Evolutionary conservation across 352 stramenopile species (phyloP).

Genomic region (Globisporangium polare): DNA sequence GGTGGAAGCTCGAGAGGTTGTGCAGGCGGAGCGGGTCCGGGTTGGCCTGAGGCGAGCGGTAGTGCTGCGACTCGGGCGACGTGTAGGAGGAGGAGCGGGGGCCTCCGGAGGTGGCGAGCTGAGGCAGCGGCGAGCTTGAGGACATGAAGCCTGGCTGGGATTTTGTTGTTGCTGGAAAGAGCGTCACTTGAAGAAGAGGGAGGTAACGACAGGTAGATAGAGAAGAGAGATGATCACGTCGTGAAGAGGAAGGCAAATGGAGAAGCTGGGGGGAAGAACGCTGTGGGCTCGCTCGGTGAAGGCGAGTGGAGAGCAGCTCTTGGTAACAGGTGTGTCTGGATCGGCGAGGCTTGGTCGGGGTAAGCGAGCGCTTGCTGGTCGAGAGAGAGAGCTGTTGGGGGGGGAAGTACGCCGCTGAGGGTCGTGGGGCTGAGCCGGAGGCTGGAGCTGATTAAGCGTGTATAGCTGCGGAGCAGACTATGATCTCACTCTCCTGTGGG

Average conservation of each 20-base stretch:
- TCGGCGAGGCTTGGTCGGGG: neutral
- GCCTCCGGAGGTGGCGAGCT: slow-evolving; percentile 31
- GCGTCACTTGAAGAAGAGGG: neutral
- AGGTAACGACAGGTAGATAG: slow-evolving; percentile 16
- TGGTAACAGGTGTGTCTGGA: slow-evolving; percentile 15
- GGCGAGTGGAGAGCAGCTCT: slow-evolving; percentile 6
- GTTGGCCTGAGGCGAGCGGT: slow-evolving; percentile 27
- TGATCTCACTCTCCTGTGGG: slow-evolving; percentile 24
- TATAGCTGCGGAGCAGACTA: slow-evolving; percentile 26
- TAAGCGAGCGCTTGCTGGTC: neutral
- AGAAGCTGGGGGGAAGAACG: neutral
- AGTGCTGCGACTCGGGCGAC: slow-evolving; percentile 22
- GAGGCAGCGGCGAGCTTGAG: slow-evolving; percentile 24
- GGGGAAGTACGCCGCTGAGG: slow-evolving; percentile 21
- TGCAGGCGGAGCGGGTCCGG: slow-evolving; percentile 14
- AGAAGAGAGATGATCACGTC: neutral
- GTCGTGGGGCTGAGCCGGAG: slow-evolving; percentile 17
- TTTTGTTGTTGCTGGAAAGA: neutral
- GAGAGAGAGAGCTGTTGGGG: slow-evolving; percentile 14
- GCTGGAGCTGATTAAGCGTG: slow-evolving; percentile 4
- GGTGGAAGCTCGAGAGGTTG: slow-evolving; percentile 31
- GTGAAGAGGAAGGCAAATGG: neutral
- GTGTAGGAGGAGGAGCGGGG: slow-evolving; percentile 34
- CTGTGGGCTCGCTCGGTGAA: neutral
- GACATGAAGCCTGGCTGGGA: slow-evolving; percentile 31